Evolutionary conservation across 2,329 filamentous ascomycete species (phyloP).

Genomic region (Fusarium mangiferae): DNA sequence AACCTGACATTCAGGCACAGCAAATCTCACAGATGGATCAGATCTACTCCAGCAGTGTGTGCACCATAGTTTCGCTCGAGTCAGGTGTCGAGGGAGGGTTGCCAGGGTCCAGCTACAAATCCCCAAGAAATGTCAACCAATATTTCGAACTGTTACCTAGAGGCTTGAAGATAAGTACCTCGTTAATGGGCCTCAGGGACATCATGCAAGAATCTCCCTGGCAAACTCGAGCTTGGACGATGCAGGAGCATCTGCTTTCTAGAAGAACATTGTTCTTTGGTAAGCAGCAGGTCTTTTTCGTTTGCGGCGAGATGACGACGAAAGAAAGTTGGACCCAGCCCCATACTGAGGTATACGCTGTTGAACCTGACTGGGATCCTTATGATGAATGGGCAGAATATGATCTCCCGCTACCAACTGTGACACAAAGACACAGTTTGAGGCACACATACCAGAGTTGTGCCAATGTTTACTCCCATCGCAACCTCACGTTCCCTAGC

Average conservation of each 20-base stretch:
- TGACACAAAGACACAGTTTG: not conserved
- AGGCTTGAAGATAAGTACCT: not conserved
- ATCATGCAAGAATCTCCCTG: not conserved
- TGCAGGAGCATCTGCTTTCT: not conserved
- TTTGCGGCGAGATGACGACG: not conserved
- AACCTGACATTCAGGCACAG: not conserved
- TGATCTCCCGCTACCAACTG: not conserved
- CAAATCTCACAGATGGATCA: not conserved
- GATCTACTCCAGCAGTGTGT: not conserved
- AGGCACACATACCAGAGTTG: not conserved
- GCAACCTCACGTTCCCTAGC: not conserved
- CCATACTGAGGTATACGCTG: not conserved
- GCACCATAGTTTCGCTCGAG: not conserved
- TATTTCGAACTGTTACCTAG: not conserved
- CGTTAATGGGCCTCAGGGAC: not conserved
- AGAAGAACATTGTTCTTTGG: not conserved
- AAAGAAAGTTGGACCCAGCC: not conserved
- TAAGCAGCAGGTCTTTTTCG: not conserved
- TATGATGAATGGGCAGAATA: not conserved
- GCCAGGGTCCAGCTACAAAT: not conserved
- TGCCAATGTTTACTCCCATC: not conserved
- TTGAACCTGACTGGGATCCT: fast-evolving
- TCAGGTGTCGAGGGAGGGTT: not conserved
- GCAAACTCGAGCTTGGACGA: not conserved
- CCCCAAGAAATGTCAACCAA: not conserved